Evolutionary conservation across 371 early-diverging fungal genomes (phyloP).

Genomic region (Umbelopsis sp.): DNA sequence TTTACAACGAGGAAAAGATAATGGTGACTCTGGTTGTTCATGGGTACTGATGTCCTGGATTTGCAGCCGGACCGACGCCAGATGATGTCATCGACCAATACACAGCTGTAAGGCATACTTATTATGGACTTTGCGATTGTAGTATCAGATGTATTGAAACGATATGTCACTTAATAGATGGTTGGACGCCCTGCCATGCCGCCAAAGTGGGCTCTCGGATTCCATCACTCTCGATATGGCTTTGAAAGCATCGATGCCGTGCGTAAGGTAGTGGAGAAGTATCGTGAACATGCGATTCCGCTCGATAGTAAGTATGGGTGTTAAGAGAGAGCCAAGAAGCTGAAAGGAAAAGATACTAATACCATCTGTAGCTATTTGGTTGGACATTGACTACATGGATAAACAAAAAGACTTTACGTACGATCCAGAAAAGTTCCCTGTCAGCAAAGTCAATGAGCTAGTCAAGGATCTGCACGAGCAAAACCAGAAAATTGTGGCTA

Average conservation of each 20-base stretch:
- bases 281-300: slow-evolving; percentile 59
- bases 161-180: neutral
- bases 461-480: slow-evolving; percentile 34
- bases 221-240: slow-evolving; percentile 77
- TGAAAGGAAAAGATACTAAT: neutral
- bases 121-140: neutral
- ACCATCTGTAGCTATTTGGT: slow-evolving; percentile 55
- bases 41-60: too few species aligned
- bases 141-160: neutral
- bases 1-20: neutral
- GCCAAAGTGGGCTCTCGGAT: slow-evolving; percentile 55
- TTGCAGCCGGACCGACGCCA: slow-evolving; percentile 2
- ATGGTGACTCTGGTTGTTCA: too few species aligned
- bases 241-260: slow-evolving; percentile 63
- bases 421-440: slow-evolving; percentile 50
- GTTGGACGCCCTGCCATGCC: slow-evolving; percentile 6
- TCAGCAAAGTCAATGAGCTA: slow-evolving; percentile 31
- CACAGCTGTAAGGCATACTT: neutral
- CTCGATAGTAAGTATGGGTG: neutral
- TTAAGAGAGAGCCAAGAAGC: too few species aligned
- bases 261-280: slow-evolving; percentile 48
- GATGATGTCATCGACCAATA: slow-evolving; percentile 18
- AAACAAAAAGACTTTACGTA: slow-evolving; percentile 53
- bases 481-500: slow-evolving; percentile 49
- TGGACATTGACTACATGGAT: slow-evolving; percentile 77